Percentiles rank a stretch among this genome's conserved stretches.
phyloP scores from a whole-genome alignment of 805 yeast genomes.

The Wickerhamomyces tratensis region DNA sequence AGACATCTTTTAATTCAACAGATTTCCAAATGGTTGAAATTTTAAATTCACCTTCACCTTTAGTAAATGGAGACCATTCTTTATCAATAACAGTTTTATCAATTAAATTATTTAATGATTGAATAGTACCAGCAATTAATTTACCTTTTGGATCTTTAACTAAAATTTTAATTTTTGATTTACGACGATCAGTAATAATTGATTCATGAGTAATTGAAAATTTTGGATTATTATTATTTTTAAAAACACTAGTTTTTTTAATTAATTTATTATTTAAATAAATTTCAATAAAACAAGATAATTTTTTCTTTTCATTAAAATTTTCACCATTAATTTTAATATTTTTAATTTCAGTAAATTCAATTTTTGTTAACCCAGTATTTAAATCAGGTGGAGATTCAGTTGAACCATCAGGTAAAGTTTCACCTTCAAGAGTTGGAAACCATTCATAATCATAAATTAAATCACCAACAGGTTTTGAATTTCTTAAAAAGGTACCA shows the following conservation, averaged over 20 bases:
- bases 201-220: slow-evolving; percentile 59
- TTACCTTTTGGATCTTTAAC: slow-evolving; percentile 54
- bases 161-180: slow-evolving; percentile 56
- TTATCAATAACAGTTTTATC: slow-evolving; percentile 73
- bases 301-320: slow-evolving; percentile 31
- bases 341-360: slow-evolving; percentile 52
- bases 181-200: slow-evolving; percentile 63
- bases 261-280: slow-evolving; percentile 52
- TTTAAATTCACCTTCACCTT: slow-evolving; percentile 64
- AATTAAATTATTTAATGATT: slow-evolving; percentile 52
- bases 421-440: slow-evolving; percentile 58
- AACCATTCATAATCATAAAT: slow-evolving; percentile 61
- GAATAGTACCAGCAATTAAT: slow-evolving; percentile 49
- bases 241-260: slow-evolving; percentile 45
- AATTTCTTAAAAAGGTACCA: slow-evolving; percentile 65
- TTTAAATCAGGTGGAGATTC: slow-evolving; percentile 87
- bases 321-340: slow-evolving; percentile 3
- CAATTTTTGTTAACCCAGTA: slow-evolving; percentile 80
- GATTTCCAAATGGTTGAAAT: slow-evolving; percentile 79
- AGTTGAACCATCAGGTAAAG: slow-evolving; percentile 66
- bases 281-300: slow-evolving; percentile 63
- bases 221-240: slow-evolving; percentile 55
- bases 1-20: slow-evolving; percentile 57
- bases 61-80: slow-evolving; percentile 64
- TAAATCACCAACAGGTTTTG: slow-evolving; percentile 73